These are phyloP conservation scores for Trypanosoma mega DNA, from an alignment of 208 protist species.

Conservation along the genomic window DNA sequence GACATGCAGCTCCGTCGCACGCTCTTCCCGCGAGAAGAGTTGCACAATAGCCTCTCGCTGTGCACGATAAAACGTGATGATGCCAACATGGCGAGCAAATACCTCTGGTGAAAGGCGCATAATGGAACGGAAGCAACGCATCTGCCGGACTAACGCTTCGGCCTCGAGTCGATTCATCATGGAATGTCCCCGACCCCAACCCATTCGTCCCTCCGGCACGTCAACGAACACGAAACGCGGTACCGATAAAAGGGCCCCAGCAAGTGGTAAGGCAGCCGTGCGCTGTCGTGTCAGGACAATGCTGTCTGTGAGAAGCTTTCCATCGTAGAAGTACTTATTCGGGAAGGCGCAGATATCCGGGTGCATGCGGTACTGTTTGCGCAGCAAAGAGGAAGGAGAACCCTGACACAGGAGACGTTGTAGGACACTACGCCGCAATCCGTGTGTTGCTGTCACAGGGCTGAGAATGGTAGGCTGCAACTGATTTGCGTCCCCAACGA, in stretches of 20 bases:
- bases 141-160: conserved; percentile 51
- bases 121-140: conserved; percentile 65
- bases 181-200: conserved; percentile 39
- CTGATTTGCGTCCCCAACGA: conserved; percentile 91
- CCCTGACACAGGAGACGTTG: conserved; percentile 73
- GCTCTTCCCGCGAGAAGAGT: conserved; percentile 51
- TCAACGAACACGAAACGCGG: conserved; percentile 77
- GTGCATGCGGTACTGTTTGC: conserved; percentile 92
- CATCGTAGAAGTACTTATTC: conserved; percentile 77
- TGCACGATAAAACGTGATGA: conserved; percentile 87
- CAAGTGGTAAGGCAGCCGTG: conserved; percentile 1
- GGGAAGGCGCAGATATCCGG: conserved; percentile 84
- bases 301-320: conserved; percentile 51
- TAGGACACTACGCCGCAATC: conserved; percentile 66
- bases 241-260: conserved; percentile 20
- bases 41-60: conserved; percentile 54
- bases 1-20: conserved; percentile 63
- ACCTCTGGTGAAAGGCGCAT: conserved; percentile 46
- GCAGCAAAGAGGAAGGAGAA: conserved; percentile 57
- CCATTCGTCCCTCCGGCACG: conserved; percentile 48
- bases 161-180: conserved; percentile 54
- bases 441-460: conserved; percentile 42
- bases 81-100: conserved; percentile 52
- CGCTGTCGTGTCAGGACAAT: conserved; percentile 13
- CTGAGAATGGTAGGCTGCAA: conserved; percentile 89